Evolutionary conservation across 805 yeast species (phyloP), one percentile per base, ranked within the genome.

Genomic region (Zygotorulaspora chibaensis): DNA sequence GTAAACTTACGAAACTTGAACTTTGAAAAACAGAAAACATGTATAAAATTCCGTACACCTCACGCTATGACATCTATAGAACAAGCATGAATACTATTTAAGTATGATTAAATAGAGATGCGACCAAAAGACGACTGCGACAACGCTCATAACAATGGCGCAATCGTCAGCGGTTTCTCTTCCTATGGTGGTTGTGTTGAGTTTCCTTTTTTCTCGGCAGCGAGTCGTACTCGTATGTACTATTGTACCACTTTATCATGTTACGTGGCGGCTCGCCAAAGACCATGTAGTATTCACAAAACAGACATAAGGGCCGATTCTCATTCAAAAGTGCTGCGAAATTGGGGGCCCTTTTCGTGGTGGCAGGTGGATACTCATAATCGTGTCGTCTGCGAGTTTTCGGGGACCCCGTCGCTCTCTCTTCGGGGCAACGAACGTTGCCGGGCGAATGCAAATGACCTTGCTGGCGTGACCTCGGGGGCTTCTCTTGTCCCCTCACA

Each of bases 271-370:
- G 73, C 37, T 60, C 62, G 1, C 81, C 81, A 57, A 69, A 77
- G 1, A 76, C 70, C 42, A 70, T 67, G 54, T 75, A 77, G 56
- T 76, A 77, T 51, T 76, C 79, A 58, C 82, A 77, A 43, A 77
- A 70, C 49, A 75, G 60, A 55, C 82, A 77, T 49, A 70, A 43
- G 7, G 61, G 61, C 10, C 50, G 44, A 25, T 53, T 50, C 9
- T 53, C 52, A 29, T 50, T 53, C 33, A 58, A 45, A 17, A 61
- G 39, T 2, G 53, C 51, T 10, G 62, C 54, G 38, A 59, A 59
- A 37, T 59, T 56, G 3, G 66, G 64, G n/a, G 48, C 35, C 38
- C 40, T 38, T 11, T 40, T 43, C 11, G 35, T 25, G 20, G 27
- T 36, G 18, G 38, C 26, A 28, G 43, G 30, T 16, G 45, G 41